These are phyloP conservation scores for Termitomyces sp. DNA, from an alignment of 768 basidiomycete species.

Conservation along the genomic window DNA sequence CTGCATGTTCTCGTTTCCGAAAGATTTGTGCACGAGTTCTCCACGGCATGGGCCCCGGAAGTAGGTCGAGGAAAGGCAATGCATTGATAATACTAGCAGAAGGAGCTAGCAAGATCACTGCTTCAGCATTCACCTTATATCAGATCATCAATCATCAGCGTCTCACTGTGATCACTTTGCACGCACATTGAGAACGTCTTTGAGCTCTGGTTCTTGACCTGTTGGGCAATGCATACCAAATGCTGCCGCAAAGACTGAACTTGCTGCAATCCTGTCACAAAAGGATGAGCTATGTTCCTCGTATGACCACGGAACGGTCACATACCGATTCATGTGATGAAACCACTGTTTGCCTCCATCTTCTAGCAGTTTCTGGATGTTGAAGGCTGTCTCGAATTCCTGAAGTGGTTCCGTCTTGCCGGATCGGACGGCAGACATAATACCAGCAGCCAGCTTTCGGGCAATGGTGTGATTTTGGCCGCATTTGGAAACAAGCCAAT, in stretches of 20 bases:
- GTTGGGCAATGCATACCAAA: not conserved
- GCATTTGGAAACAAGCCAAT: not conserved
- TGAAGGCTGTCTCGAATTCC: not conserved
- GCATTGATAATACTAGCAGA: not conserved
- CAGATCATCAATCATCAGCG: not conserved
- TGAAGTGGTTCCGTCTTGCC: not conserved
- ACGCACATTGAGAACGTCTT: not conserved
- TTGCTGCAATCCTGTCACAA: not conserved
- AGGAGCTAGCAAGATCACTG: not conserved
- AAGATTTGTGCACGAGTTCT: not conserved
- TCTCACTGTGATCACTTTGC: not conserved
- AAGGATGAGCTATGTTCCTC: not conserved
- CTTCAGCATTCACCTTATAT: not conserved
- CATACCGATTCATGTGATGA: constrained; percentile 2
- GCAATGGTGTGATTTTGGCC: not conserved
- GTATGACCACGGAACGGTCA: not conserved
- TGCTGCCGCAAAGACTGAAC: not conserved
- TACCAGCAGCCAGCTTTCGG: not conserved
- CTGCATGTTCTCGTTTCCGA: not conserved
- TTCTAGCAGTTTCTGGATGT: not conserved
- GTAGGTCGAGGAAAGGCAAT: not conserved
- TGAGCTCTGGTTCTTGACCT: not conserved
- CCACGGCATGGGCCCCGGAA: not conserved
- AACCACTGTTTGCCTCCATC: not conserved
- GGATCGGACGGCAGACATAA: not conserved